Conservation (phyloP, 1,284 basidiomycete genomes). For the Cyathus pygmaeus region DNA sequence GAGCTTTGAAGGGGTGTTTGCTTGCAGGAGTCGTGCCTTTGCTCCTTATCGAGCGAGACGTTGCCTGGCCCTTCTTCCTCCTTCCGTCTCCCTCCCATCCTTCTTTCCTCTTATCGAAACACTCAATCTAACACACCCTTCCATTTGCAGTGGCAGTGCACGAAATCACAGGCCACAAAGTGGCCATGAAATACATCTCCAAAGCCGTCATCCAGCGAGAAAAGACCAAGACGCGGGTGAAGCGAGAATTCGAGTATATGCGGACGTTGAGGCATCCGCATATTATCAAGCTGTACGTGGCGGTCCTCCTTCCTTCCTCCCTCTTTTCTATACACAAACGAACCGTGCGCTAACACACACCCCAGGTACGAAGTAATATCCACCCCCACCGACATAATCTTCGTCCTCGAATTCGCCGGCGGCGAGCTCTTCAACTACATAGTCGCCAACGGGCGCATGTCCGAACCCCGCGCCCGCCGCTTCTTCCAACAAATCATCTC, state of each 20-base stretch:
- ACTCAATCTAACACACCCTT: too few relatives aligned
- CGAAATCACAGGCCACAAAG: constrained; percentile 92
- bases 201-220: constrained; percentile 93
- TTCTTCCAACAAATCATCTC: constrained; percentile 98
- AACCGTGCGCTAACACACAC: not conserved
- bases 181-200: constrained; percentile 98
- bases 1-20: too few relatives aligned
- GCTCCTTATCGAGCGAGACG: too few relatives aligned
- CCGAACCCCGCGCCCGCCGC: constrained; percentile 83
- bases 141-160: constrained; percentile 93
- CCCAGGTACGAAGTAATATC: constrained; percentile 94
- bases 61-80: too few relatives aligned
- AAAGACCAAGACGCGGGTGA: constrained; percentile 91
- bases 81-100: too few relatives aligned
- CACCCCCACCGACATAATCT: constrained; percentile 93
- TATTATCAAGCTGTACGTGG: constrained; percentile 94
- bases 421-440: constrained; percentile 98
- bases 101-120: too few relatives aligned
- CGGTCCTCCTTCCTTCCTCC: constrained; percentile 8
- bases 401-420: constrained; percentile 93
- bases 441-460: constrained; percentile 88
- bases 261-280: constrained; percentile 91
- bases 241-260: constrained; percentile 96
- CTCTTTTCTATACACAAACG: constrained; percentile 6
- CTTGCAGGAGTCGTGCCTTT: too few relatives aligned